Conservation (phyloP, 2,329 filamentous ascomycete species). For the Apiospora saccharicola region DNA sequence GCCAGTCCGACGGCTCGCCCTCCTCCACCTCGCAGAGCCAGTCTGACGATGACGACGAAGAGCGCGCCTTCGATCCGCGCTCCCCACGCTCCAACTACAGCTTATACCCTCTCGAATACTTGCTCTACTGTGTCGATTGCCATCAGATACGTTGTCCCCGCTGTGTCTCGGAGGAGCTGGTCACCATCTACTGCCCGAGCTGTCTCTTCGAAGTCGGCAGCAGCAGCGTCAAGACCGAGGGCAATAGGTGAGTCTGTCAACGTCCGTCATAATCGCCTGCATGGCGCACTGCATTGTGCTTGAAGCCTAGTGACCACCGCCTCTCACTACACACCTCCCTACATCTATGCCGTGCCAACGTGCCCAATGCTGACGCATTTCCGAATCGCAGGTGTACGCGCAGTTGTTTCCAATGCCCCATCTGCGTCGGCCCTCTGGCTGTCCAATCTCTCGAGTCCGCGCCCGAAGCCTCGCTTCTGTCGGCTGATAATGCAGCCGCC, state of each 20-base stretch:
- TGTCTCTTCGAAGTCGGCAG: constrained; percentile 96
- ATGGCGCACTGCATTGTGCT: constrained; percentile 6
- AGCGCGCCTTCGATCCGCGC: constrained; percentile 84
- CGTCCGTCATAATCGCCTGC: constrained; percentile 6
- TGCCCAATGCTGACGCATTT: constrained; percentile 22
- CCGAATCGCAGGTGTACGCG: constrained; percentile 74
- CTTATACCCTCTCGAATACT: constrained; percentile 89
- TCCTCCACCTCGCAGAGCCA: constrained; percentile 30
- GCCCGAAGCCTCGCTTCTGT: constrained; percentile 53
- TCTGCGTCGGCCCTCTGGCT: constrained; percentile 82
- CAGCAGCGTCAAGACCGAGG: constrained; percentile 89
- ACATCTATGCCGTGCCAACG: background rate
- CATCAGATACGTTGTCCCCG: constrained; percentile 93
- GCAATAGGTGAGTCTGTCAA: constrained; percentile 74
- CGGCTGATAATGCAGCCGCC: constrained; percentile 50
- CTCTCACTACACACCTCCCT: background rate
- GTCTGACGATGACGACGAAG: constrained; percentile 55
- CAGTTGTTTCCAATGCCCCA: constrained; percentile 94
- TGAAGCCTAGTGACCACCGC: background rate
- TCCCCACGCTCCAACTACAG: constrained; percentile 88
- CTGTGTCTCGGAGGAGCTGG: constrained; percentile 91
- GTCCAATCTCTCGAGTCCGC: constrained; percentile 73
- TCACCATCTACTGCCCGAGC: constrained; percentile 93
- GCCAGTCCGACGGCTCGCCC: constrained; percentile 29
- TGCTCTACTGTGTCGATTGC: constrained; percentile 97